Evolutionary conservation across 345 rosid species (phyloP).

Genomic region (Syzygium grande): DNA sequence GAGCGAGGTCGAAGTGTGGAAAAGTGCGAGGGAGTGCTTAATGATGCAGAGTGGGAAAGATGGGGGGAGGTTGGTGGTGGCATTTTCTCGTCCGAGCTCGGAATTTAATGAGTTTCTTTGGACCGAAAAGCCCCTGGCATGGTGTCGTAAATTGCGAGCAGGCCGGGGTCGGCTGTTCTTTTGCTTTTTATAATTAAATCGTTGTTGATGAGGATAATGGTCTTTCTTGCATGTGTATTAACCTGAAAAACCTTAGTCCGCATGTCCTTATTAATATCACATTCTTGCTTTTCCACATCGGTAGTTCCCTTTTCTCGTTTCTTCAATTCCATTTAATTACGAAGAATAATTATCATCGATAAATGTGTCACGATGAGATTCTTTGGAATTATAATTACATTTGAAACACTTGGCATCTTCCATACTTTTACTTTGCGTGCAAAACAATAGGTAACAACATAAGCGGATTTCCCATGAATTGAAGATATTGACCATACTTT

Average conservation of each 20-base stretch:
- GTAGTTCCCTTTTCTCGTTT: not conserved
- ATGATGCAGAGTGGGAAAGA: not conserved
- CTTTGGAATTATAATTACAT: not conserved
- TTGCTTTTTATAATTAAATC: not conserved
- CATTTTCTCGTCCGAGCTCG: not conserved
- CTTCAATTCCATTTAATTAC: not conserved
- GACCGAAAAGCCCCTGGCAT: not conserved
- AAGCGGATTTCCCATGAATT: not conserved
- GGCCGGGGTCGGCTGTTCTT: not conserved
- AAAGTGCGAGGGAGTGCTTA: no score
- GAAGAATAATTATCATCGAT: not conserved
- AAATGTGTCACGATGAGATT: not conserved
- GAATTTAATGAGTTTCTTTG: not conserved
- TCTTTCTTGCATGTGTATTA: not conserved
- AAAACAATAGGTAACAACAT: not conserved
- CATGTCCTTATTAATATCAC: not conserved
- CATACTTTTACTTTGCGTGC: fast-evolving
- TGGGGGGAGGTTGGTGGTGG: not conserved
- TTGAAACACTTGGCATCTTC: not conserved
- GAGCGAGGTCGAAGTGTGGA: no score
- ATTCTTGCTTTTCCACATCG: not conserved
- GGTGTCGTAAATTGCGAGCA: not conserved
- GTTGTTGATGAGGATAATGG: not conserved
- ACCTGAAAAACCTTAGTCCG: not conserved
- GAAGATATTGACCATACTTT: not conserved